Base-by-base conservation (phyloP, 306 rosid genomes). In the Fragaria iinumae region DNA sequence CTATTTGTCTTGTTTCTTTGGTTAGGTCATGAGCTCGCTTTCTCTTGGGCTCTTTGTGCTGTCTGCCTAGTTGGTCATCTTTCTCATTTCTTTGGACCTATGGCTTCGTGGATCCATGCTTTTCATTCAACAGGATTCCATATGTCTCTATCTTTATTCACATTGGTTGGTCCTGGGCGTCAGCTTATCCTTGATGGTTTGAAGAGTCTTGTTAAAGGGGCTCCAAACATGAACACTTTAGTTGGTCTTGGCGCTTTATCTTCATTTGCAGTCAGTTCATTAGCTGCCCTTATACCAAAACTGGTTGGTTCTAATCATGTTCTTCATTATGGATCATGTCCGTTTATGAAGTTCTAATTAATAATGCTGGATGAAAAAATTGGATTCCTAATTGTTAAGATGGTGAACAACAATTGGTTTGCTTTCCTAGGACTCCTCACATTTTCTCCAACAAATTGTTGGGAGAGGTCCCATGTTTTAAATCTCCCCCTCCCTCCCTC, bases 161-260 rank as follows among this genome's bases (percentile, higher is more conserved):
- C 97, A 12, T 81, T 94, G 86, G 89, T 94, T 82, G 98, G 97
- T 75, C 98, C 97, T 71, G 98, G 98, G 66, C 97, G 97, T 81
- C 91, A 83, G 73, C 97, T 90, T 80, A 92, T 94, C 75, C 67
- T 90, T 62, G 98, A 94, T 76, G 98, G 98, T 75, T 76, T 92
- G 82, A 92, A 86, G 83, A 94, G 98, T 71, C 94, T 94, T 76
- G 67, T 87, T 43, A 94, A 82, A 89, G 83, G 86, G 82, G 85
- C 93, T 5, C 98, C 98, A 75, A 94, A 94, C 85, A 94, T 94
- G 98, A 94, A 94, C 79, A 90, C 96, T 76, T 84, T 94, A 87
- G 98, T 94, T 81, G 96, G 96, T 89, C 95, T 94, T 74, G 98
- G 98, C 76, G 96, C 98, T 82, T 38, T 94, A 78, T 94, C 98